Percentiles rank a stretch among this genome's conserved stretches.
phyloP scores from a whole-genome alignment of 2,329 filamentous ascomycete species.

The Diaporthe capsici region DNA sequence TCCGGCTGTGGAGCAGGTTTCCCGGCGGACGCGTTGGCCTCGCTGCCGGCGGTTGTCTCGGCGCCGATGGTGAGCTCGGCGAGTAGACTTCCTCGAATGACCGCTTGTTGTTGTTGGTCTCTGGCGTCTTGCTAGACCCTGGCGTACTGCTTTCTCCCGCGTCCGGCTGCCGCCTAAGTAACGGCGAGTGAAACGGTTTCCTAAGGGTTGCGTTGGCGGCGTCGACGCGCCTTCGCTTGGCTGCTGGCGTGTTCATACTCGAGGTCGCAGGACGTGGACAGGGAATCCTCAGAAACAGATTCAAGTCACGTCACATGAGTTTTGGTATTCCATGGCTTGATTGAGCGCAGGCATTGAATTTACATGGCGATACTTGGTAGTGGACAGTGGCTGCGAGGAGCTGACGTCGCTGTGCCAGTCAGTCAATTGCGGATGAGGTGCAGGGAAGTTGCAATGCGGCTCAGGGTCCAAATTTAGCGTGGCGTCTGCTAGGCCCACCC shows the following conservation, averaged over 20 bases:
- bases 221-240: conserved; percentile 75
- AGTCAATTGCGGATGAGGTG: conserved; percentile 4
- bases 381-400: background rate
- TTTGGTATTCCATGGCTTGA: conserved; percentile 9
- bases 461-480: conserved; percentile 35
- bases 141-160: background rate
- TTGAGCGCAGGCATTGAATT: background rate
- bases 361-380: background rate
- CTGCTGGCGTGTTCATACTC: conserved; percentile 55
- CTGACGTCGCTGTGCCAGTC: background rate
- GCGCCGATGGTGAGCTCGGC: conserved; percentile 30
- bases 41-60: background rate
- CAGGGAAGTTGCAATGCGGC: conserved; percentile 31
- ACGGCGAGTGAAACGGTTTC: conserved; percentile 80
- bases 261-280: background rate
- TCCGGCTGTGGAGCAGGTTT: background rate
- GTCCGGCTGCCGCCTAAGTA: conserved; percentile 43
- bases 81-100: conserved; percentile 6
- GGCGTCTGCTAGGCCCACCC: conserved; percentile 20
- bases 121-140: conserved; percentile 17
- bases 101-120: background rate
- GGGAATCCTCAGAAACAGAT: conserved; percentile 54
- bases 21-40: background rate
- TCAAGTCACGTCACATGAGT: conserved; percentile 32
- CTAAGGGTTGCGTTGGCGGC: conserved; percentile 70